These are phyloP conservation scores for Strobilomyces dryophilus DNA, from an alignment of 768 basidiomycete genomes.

Conservation along the genomic window DNA sequence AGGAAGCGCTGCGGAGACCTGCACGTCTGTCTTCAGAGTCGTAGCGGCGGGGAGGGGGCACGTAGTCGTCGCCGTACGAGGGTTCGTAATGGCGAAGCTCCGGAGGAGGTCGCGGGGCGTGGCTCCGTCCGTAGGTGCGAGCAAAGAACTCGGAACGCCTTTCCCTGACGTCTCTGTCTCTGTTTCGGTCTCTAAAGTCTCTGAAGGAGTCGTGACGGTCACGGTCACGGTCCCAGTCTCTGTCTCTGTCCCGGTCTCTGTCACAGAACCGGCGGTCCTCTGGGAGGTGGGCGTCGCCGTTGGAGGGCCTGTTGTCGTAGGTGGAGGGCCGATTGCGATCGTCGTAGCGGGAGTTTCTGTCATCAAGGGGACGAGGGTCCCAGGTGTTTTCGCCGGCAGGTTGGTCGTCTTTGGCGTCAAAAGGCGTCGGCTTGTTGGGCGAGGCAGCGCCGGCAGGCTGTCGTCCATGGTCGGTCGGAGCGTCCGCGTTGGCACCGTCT, in stretches of 20 bases:
- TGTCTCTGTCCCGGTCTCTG: conserved; percentile 33
- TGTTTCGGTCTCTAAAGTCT: conserved; percentile 26
- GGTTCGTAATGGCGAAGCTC: conserved; percentile 49
- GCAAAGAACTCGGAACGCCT: conserved; percentile 36
- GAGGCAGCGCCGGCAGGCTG: conserved; percentile 20
- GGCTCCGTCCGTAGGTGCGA: conserved; percentile 37
- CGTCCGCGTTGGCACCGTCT: conserved; percentile 10
- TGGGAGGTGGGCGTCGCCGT: conserved; percentile 8
- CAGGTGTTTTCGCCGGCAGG: conserved; percentile 25
- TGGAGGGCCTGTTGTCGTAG: conserved; percentile 11
- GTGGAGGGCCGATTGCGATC: conserved; percentile 15
- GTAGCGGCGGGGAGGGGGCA: conserved; percentile 33
- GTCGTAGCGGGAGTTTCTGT: conserved; percentile 28
- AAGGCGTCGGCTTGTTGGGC: conserved; percentile 19
- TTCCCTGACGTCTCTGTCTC: conserved; percentile 32
- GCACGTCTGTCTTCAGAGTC: conserved; percentile 29
- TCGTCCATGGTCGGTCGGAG: conserved; percentile 29
- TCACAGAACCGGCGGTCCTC: conserved; percentile 33
- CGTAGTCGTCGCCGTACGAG: conserved; percentile 33
- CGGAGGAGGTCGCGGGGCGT: conserved; percentile 40
- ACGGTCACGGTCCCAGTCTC: conserved; percentile 30
- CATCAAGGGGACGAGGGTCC: conserved; percentile 28
- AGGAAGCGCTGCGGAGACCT: conserved; percentile 13
- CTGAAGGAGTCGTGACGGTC: conserved; percentile 21
- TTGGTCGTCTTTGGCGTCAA: conserved; percentile 31